Evolutionary conservation across 257 asterid genomes (phyloP).

Genomic region (Jacaranda mimosifolia): DNA sequence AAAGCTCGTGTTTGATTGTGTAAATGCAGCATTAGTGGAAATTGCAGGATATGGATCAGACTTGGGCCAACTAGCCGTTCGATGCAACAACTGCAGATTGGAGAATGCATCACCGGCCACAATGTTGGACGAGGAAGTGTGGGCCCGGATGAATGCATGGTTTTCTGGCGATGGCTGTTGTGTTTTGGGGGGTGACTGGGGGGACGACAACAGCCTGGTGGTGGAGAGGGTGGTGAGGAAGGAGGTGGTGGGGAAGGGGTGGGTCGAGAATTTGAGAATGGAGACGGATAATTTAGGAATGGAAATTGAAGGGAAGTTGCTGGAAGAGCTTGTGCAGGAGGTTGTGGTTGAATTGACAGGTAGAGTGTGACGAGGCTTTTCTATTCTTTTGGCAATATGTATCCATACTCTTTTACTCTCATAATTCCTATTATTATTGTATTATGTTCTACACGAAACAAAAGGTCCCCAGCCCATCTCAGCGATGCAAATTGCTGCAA

Average conservation of each 20-base stretch:
- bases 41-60: conserved; percentile 59
- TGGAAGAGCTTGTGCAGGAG: conserved; percentile 76
- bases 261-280: conserved; percentile 59
- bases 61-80: conserved; percentile 52
- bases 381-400: conserved; percentile 30
- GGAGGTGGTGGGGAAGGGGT: conserved; percentile 78
- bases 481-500: conserved; percentile 12
- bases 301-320: conserved; percentile 72
- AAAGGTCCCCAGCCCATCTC: conserved; percentile 39
- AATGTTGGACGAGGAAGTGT: conserved; percentile 62
- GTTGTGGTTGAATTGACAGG: conserved; percentile 70
- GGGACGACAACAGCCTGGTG: conserved; percentile 58
- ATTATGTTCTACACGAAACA: conserved; percentile 38
- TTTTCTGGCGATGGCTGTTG: conserved; percentile 52
- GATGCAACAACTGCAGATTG: conserved; percentile 24
- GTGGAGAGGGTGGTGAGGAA: conserved; percentile 72
- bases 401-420: neutral
- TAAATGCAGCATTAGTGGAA: conserved; percentile 70
- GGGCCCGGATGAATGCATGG: conserved; percentile 75
- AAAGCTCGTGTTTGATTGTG: conserved; percentile 85
- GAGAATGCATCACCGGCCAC: conserved; percentile 35
- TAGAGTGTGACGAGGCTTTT: conserved; percentile 43
- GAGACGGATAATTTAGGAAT: conserved; percentile 66
- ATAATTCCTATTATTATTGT: conserved; percentile 36
- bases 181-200: conserved; percentile 51